Percentiles rank a stretch among this genome's conserved stretches.
phyloP scores from a whole-genome alignment of 139 green algal genomes.

The Coelastrella sp. region DNA sequence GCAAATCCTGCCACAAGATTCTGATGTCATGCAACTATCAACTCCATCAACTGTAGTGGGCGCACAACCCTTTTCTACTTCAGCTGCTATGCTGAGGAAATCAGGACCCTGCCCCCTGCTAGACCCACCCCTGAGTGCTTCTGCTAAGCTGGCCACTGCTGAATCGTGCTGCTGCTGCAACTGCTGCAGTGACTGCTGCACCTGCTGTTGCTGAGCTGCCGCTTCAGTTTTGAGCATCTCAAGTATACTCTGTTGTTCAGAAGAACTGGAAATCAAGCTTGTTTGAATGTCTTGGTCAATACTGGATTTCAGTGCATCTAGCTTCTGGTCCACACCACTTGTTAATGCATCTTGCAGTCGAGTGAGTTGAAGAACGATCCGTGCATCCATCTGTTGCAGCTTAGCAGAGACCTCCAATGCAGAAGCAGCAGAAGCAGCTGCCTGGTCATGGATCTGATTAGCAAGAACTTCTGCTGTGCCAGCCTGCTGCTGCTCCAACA shows the following conservation, averaged over 20 bases:
- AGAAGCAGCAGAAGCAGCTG: background rate
- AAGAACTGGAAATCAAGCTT: background rate
- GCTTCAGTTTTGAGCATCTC: background rate
- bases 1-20: no score
- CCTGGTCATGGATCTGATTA: background rate
- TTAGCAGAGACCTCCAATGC: background rate
- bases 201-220: background rate
- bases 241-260: background rate
- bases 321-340: background rate
- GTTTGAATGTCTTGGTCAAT: background rate
- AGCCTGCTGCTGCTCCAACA: slow-evolving; percentile 19
- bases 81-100: background rate
- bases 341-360: background rate
- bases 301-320: background rate
- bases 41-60: no score
- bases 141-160: background rate
- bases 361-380: background rate
- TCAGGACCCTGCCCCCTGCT: background rate
- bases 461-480: background rate
- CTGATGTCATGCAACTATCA: no score
- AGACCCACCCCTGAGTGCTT: background rate
- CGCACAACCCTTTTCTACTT: background rate
- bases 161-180: background rate
- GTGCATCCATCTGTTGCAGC: background rate
- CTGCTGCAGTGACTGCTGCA: background rate